Percentiles rank a stretch among this genome's conserved stretches.
Conservation (phyloP, 2,329 filamentous ascomycete species). For the Exophiala spinifera region DNA sequence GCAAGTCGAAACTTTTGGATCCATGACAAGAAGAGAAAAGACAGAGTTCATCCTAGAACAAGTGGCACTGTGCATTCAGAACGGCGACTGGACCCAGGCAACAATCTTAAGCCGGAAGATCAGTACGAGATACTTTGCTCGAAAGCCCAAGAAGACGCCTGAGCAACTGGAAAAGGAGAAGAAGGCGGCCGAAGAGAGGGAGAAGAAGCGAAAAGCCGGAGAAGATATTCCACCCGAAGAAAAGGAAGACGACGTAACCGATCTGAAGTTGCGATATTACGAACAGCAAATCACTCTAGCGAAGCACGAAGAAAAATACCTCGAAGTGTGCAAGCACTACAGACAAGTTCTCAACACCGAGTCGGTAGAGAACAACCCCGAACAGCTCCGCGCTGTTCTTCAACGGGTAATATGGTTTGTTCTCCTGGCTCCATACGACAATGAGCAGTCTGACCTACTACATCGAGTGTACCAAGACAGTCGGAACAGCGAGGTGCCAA, state of each 20-base stretch:
- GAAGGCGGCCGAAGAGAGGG: conserved; percentile 81
- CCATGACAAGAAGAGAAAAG: conserved; percentile 96
- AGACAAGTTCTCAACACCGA: conserved; percentile 94
- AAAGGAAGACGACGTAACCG: conserved; percentile 80
- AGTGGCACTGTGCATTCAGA: conserved; percentile 91
- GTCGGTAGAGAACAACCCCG: conserved; percentile 83
- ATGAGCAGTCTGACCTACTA: conserved; percentile 95
- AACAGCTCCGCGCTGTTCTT: conserved; percentile 80
- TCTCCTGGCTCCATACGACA: conserved; percentile 94
- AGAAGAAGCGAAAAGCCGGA: conserved; percentile 74
- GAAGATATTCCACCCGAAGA: conserved; percentile 63
- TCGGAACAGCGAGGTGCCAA: conserved; percentile 71
- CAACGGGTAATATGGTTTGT: conserved; percentile 97
- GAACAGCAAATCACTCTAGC: conserved; percentile 94
- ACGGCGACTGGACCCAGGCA: conserved; percentile 92
- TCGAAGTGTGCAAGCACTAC: conserved; percentile 98
- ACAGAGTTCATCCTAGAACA: conserved; percentile 97
- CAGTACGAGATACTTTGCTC: conserved; percentile 84
- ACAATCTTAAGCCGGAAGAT: conserved; percentile 94
- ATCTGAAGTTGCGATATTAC: conserved; percentile 93
- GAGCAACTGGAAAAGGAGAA: conserved; percentile 88
- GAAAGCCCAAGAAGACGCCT: conserved; percentile 84
- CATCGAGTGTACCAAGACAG: conserved; percentile 86
- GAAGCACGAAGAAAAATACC: conserved; percentile 96
- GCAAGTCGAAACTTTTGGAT: conserved; percentile 98